A percentile compares a stretch with the other conserved stretches of the same genome.
phyloP scores from a whole-genome alignment of 306 rosid species.

The Argentina anserina region DNA sequence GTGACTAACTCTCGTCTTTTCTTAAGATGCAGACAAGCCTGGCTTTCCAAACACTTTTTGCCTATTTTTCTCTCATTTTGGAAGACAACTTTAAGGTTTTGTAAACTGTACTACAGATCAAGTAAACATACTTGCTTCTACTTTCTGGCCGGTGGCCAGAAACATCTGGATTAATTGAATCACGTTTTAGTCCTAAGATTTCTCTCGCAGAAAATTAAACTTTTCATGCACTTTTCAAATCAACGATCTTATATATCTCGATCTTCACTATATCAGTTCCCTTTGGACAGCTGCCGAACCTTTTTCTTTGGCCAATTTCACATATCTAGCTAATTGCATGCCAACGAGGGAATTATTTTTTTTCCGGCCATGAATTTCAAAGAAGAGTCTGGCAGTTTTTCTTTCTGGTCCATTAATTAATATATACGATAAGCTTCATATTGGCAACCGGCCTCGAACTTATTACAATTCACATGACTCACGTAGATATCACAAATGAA shows the following conservation, averaged over 20 bases:
- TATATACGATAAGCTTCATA: not conserved
- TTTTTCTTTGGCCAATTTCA: not conserved
- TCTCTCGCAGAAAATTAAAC: conserved; percentile 5
- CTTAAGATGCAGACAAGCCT: not conserved
- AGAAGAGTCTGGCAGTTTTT: not conserved
- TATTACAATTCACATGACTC: conserved; percentile 25
- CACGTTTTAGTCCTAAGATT: conserved; percentile 28
- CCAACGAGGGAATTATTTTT: not conserved
- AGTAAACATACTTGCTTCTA: not conserved
- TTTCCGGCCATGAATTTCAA: not conserved
- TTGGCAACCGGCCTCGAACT: not conserved
- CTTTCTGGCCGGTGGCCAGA: conserved; percentile 13
- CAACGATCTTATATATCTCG: not conserved
- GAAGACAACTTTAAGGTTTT: not conserved
- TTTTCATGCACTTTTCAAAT: not conserved
- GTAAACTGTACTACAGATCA: not conserved
- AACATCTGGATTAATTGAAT: conserved; percentile 25
- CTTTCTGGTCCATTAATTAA: not conserved
- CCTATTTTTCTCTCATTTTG: not conserved
- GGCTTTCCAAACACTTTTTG: not conserved
- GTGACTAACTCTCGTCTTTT: not conserved
- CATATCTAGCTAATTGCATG: not conserved
- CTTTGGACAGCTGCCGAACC: not conserved
- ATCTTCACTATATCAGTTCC: not conserved
- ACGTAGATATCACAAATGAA: conserved; percentile 11